phyloP scores from a whole-genome alignment of 495 filamentous ascomycete genomes.

The Neohortaea acidophila region DNA sequence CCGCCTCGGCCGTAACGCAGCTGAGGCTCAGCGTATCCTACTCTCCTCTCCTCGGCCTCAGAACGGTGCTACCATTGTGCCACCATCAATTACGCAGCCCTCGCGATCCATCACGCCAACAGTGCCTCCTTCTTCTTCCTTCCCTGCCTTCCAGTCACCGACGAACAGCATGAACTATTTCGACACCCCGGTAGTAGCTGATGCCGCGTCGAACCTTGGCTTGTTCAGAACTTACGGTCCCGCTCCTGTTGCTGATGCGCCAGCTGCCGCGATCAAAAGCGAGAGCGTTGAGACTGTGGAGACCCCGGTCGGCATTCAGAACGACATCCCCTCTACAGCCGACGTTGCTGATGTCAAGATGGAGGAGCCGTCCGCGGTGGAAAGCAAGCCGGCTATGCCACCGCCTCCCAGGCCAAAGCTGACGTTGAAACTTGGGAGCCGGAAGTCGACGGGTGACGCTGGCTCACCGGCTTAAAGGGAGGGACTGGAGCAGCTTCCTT shows the following conservation, averaged over 20 bases:
- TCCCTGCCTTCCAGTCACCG: neutral
- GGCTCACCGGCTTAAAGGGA: too few species aligned
- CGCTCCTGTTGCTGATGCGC: neutral
- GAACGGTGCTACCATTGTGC: neutral
- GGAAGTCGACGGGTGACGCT: too few species aligned
- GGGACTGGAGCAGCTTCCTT: too few species aligned
- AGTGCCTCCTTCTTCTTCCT: neutral
- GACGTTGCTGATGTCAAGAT: too few species aligned
- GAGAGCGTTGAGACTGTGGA: too few species aligned
- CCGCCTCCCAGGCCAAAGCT: constrained; percentile 9
- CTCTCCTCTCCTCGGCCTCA: constrained; percentile 1
- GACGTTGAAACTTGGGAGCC: constrained; percentile 6
- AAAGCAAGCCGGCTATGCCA: constrained; percentile 6
- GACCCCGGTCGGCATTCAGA: too few species aligned
- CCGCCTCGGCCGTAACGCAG: neutral
- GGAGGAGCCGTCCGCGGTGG: neutral
- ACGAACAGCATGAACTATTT: constrained; percentile 6
- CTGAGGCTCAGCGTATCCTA: neutral
- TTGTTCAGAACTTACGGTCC: constrained; percentile 10
- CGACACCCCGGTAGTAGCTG: too few species aligned
- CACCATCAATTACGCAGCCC: neutral
- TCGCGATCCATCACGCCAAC: neutral
- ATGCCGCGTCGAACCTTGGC: constrained; percentile 4
- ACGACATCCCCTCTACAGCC: too few species aligned
- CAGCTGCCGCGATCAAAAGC: too few species aligned